Conservation (phyloP, 2,329 filamentous ascomycete genomes). For the Botrytis tulipae region DNA sequence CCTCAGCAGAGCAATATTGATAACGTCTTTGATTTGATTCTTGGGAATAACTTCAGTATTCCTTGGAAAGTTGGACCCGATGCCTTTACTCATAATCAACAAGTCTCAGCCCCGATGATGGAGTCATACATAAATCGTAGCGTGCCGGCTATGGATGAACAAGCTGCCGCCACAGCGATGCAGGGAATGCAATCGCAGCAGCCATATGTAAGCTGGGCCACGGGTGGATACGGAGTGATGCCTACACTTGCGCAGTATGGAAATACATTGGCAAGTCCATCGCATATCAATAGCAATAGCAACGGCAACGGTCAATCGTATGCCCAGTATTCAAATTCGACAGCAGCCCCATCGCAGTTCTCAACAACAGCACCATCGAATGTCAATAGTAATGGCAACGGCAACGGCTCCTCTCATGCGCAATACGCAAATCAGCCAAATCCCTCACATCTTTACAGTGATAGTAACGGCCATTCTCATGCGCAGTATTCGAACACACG, state of each 20-base stretch:
- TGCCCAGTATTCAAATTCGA: background rate
- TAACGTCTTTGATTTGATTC: slow-evolving; percentile 8
- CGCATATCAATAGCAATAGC: background rate
- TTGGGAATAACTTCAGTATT: background rate
- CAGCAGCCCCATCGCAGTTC: background rate
- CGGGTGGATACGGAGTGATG: background rate
- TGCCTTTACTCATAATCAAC: background rate
- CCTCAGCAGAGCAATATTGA: background rate
- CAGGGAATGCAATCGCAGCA: slow-evolving; percentile 3
- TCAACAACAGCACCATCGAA: background rate
- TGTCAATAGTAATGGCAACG: background rate
- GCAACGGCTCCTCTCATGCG: too few species aligned
- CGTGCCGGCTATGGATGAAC: background rate
- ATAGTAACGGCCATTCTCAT: background rate
- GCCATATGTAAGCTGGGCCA: background rate
- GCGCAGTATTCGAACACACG: background rate
- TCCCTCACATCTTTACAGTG: background rate
- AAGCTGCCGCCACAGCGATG: background rate
- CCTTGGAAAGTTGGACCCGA: slow-evolving; percentile 13
- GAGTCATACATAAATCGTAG: background rate
- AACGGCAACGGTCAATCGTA: background rate
- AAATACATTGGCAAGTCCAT: background rate
- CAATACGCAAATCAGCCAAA: background rate
- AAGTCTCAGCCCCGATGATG: slow-evolving; percentile 2
- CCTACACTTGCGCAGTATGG: background rate